phyloP scores from a whole-genome alignment of 768 basidiomycete genomes.

The Collybiopsis confluens region DNA sequence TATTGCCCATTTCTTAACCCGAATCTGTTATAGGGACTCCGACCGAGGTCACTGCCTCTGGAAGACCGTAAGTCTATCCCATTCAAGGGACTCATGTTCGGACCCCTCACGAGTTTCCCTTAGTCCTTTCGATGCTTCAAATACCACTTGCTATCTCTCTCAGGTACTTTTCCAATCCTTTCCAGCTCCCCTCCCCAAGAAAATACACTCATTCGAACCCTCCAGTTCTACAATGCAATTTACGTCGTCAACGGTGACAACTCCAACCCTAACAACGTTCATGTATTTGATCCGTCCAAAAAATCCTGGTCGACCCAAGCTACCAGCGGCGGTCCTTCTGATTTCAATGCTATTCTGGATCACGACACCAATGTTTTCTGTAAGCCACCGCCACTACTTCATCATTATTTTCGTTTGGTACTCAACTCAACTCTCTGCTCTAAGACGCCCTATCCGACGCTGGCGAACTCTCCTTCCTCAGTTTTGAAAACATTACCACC shows the following conservation, averaged over 20 bases:
- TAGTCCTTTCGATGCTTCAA: conserved; percentile 62
- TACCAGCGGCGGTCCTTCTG: conserved; percentile 45
- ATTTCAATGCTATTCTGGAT: conserved; percentile 75
- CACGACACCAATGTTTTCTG: conserved; percentile 94
- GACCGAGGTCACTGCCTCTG: conserved; percentile 66
- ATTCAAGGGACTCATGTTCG: not conserved
- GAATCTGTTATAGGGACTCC: conserved; percentile 55
- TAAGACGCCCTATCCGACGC: conserved; percentile 64
- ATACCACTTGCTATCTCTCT: conserved; percentile 70
- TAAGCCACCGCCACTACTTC: too few relatives aligned
- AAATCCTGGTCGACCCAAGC: conserved; percentile 77
- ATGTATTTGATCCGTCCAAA: conserved; percentile 74
- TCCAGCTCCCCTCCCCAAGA: not conserved
- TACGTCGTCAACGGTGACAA: conserved; percentile 81
- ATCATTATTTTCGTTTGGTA: too few relatives aligned
- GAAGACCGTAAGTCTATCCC: conserved; percentile 58
- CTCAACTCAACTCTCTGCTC: not conserved
- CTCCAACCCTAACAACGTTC: conserved; percentile 60
- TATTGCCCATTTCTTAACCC: too few relatives aligned
- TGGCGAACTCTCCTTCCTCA: conserved; percentile 58
- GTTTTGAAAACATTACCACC: conserved; percentile 61
- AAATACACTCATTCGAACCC: not conserved
- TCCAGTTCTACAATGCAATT: conserved; percentile 79
- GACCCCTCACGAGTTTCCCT: not conserved
- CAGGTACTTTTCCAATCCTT: conserved; percentile 35